Conservation (phyloP, 176 grass and related monocot species). For the Cenchrus fungigraminus region DNA sequence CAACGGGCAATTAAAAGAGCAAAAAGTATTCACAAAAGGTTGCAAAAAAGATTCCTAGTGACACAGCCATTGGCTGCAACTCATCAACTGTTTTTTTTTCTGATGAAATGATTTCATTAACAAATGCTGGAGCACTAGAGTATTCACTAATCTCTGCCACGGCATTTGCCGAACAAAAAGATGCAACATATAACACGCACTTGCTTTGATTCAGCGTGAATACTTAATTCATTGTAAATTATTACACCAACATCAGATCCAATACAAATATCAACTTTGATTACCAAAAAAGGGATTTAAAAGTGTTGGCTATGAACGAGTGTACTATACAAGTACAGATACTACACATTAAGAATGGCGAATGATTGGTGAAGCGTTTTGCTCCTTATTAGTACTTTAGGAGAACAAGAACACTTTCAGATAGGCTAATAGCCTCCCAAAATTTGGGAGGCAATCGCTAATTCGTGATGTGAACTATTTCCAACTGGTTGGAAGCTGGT, state of each 20-base stretch:
- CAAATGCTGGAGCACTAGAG: background rate
- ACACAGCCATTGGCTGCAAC: background rate
- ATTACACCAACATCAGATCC: background rate
- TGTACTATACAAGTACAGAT: constrained; percentile 14
- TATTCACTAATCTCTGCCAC: background rate
- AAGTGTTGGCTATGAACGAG: background rate
- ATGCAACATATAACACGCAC: background rate
- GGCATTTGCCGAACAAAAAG: background rate
- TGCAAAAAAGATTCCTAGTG: background rate
- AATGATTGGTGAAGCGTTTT: constrained; percentile 25
- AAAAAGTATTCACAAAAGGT: background rate
- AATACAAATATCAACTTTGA: background rate
- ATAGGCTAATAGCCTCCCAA: background rate
- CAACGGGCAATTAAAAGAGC: background rate
- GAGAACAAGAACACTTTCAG: background rate
- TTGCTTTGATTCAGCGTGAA: background rate
- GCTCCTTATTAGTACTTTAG: constrained; percentile 26
- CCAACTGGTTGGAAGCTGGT: constrained; percentile 6
- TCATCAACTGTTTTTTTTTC: background rate
- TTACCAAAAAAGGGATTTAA: background rate
- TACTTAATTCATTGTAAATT: background rate
- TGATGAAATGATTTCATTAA: background rate
- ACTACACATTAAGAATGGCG: constrained; percentile 17
- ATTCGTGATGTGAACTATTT: background rate
- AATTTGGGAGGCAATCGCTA: constrained; percentile 24